These are phyloP conservation scores for Brasilioporus rufonigricans DNA, from an alignment of 768 basidiomycete species.

Conservation along the genomic window DNA sequence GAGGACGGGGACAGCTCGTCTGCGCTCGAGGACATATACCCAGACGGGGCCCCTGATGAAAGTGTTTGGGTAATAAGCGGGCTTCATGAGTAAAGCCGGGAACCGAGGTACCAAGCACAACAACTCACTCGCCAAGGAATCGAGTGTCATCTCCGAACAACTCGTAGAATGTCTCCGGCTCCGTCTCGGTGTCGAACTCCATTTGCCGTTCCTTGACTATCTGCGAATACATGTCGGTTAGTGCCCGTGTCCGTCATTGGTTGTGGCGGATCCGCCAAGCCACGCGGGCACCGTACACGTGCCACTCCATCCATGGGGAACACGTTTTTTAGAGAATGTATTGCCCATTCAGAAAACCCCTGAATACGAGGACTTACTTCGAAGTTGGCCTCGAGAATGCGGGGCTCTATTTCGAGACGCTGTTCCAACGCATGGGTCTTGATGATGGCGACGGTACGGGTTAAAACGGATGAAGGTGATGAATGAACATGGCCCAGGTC, in stretches of 20 bases:
- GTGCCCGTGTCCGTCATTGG: background rate
- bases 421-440: conserved; percentile 73
- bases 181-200: conserved; percentile 82
- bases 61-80: conserved; percentile 1
- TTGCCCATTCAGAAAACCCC: background rate
- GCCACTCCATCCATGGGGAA: conserved; percentile 1
- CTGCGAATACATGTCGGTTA: conserved; percentile 36
- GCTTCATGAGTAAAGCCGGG: conserved; percentile 7
- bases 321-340: conserved; percentile 2
- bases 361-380: conserved; percentile 50
- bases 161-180: conserved; percentile 76
- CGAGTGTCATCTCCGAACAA: conserved; percentile 76
- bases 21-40: conserved; percentile 86
- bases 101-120: background rate
- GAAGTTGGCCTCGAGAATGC: conserved; percentile 77
- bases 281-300: conserved; percentile 11
- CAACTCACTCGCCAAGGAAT: conserved; percentile 72
- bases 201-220: conserved; percentile 88
- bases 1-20: conserved; percentile 79
- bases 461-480: conserved; percentile 21
- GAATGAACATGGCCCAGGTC: conserved; percentile 2
- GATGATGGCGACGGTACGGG: conserved; percentile 82
- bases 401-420: conserved; percentile 76
- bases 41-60: conserved; percentile 76
- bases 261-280: conserved; percentile 12